Percentiles rank a stretch among this genome's conserved stretches.
Conservation (phyloP, 179 eudicot genomes). For the Kewa caespitosa region DNA sequence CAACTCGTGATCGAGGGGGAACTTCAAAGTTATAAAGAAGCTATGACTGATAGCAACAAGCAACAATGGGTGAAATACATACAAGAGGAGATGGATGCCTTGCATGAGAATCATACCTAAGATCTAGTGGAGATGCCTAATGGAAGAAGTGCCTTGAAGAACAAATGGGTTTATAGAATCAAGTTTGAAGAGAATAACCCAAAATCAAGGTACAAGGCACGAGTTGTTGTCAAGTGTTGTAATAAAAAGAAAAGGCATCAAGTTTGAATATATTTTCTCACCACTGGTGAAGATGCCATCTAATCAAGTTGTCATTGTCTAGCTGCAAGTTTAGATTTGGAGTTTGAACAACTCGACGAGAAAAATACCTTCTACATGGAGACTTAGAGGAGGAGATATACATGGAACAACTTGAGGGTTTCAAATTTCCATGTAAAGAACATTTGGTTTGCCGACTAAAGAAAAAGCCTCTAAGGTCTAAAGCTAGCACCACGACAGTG, state of each 20-base stretch:
- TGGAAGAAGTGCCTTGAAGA: neutral
- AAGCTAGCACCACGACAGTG: neutral
- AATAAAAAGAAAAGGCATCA: too few relatives aligned
- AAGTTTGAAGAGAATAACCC: neutral
- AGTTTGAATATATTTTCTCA: neutral
- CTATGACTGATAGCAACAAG: neutral
- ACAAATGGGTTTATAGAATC: neutral
- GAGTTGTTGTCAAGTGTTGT: neutral
- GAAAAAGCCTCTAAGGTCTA: neutral
- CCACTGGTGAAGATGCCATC: neutral
- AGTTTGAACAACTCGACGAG: too few relatives aligned
- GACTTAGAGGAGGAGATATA: constrained; percentile 5
- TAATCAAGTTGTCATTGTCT: too few relatives aligned
- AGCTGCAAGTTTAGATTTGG: too few relatives aligned
- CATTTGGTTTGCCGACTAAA: too few relatives aligned
- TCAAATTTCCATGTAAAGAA: too few relatives aligned
- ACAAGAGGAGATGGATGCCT: neutral
- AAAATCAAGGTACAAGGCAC: neutral
- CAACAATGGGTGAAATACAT: neutral
- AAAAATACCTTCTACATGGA: too few relatives aligned
- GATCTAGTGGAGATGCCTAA: neutral
- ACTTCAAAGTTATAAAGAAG: neutral
- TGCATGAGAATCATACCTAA: neutral
- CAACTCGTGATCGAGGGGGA: neutral
- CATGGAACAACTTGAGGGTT: constrained; percentile 10